phyloP scores from a whole-genome alignment of 352 stramenopile species.

The Pythium phragmiticola region DNA sequence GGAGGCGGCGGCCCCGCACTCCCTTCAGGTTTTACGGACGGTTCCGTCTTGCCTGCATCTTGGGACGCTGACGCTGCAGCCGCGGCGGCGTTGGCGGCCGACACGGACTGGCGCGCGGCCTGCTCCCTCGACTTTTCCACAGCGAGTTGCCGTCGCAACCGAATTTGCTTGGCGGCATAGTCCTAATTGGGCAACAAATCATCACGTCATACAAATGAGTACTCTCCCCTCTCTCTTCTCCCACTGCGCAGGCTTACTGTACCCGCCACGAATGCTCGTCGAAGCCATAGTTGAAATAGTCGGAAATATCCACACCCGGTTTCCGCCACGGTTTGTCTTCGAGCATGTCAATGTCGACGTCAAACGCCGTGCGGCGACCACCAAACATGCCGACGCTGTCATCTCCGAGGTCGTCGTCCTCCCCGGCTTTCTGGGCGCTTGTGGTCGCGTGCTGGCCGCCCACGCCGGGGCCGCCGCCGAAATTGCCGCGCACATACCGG shows the following conservation, averaged over 20 bases:
- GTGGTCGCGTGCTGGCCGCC: constrained; percentile 33
- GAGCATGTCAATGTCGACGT: constrained; percentile 91
- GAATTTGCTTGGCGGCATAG: constrained; percentile 79
- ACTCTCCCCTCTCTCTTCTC: not conserved
- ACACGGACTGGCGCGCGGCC: constrained; percentile 71
- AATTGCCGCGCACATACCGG: constrained; percentile 71
- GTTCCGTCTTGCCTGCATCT: constrained; percentile 8
- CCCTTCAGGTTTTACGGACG: constrained; percentile 21
- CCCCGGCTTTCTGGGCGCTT: constrained; percentile 22
- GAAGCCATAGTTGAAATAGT: constrained; percentile 95
- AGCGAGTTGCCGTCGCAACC: constrained; percentile 61
- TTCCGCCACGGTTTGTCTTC: constrained; percentile 92
- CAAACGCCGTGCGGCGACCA: constrained; percentile 87
- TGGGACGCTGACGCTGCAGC: constrained; percentile 18
- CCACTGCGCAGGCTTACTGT: constrained; percentile 6
- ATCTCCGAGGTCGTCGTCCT: constrained; percentile 37
- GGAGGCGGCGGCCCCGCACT: constrained; percentile 13
- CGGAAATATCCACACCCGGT: constrained; percentile 89
- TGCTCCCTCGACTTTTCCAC: constrained; percentile 80
- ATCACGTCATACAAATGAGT: not conserved
- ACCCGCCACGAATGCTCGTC: constrained; percentile 86
- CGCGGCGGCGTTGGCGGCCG: constrained; percentile 34
- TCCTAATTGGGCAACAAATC: constrained; percentile 34
- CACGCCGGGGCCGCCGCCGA: constrained; percentile 24
- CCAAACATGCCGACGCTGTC: constrained; percentile 80